Evolutionary conservation across 345 rosid genomes (phyloP).

Genomic region (Leavenworthia alabamica): DNA sequence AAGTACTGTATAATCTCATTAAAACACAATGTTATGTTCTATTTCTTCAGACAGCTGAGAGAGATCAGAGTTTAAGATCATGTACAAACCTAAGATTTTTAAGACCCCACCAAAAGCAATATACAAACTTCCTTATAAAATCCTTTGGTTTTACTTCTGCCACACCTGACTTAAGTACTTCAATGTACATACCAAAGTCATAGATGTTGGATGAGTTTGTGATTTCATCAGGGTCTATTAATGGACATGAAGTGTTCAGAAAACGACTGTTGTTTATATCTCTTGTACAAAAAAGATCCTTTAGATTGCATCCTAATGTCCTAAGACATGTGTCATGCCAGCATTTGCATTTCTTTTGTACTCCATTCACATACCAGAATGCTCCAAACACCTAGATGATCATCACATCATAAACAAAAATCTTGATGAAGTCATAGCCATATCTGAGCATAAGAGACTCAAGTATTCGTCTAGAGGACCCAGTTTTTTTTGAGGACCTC

Average conservation of each 20-base stretch:
- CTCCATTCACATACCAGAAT: conserved; percentile 21
- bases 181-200: conserved; percentile 28
- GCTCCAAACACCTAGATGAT: conserved; percentile 27
- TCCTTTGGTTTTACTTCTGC: background rate
- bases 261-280: background rate
- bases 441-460: too few relatives aligned
- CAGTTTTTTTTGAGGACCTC: too few relatives aligned
- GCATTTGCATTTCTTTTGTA: conserved; percentile 9
- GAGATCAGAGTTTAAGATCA: too few relatives aligned
- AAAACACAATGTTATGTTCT: too few relatives aligned
- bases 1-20: background rate
- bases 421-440: too few relatives aligned
- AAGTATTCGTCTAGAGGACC: too few relatives aligned
- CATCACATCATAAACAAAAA: too few relatives aligned
- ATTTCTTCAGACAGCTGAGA: conserved; percentile 54
- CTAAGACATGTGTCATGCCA: conserved; percentile 17
- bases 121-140: conserved; percentile 12
- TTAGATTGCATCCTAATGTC: background rate
- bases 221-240: conserved; percentile 12
- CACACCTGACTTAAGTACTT: conserved; percentile 8
- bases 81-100: conserved; percentile 15
- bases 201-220: conserved; percentile 2
- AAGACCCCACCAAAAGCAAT: conserved; percentile 31
- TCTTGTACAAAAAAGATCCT: background rate
- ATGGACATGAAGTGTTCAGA: conserved; percentile 15